phyloP scores from a whole-genome alignment of 192 early-diverging fungal species.

The Chytriomyces confervae region DNA sequence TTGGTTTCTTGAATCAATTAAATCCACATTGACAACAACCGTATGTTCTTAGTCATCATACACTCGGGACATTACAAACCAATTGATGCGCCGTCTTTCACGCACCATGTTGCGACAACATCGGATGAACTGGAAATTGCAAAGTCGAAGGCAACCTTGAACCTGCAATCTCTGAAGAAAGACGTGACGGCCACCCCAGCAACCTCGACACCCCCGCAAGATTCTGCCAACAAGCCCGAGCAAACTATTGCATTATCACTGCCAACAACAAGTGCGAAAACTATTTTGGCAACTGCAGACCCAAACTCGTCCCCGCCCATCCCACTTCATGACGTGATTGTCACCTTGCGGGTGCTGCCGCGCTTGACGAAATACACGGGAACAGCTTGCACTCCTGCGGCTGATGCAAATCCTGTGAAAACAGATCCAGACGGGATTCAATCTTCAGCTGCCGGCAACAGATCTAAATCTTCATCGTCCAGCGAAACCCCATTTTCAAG shows the following conservation, averaged over 20 bases:
- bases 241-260: background rate
- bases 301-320: conserved; percentile 41
- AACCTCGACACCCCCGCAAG: background rate
- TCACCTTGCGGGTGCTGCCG: conserved; percentile 74
- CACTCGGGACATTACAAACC: conserved; percentile 67
- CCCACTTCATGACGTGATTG: conserved; percentile 69
- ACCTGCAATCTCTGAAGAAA: background rate
- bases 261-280: conserved; percentile 17
- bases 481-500: conserved; percentile 48
- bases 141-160: background rate
- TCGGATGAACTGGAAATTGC: background rate
- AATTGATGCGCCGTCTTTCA: conserved; percentile 43
- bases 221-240: too few relatives aligned
- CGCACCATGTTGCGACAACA: conserved; percentile 8
- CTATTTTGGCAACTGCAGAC: background rate
- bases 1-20: conserved; percentile 43
- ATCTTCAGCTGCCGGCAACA: background rate
- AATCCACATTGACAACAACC: background rate
- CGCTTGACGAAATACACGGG: conserved; percentile 73
- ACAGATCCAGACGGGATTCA: background rate
- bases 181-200: background rate
- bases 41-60: conserved; percentile 54
- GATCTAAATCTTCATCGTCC: background rate
- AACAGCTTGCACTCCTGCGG: conserved; percentile 46
- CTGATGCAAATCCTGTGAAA: background rate